Percentiles rank a stretch among this genome's conserved stretches.
phyloP scores from a whole-genome alignment of 345 rosid species.

The Eucalyptus brandiana region DNA sequence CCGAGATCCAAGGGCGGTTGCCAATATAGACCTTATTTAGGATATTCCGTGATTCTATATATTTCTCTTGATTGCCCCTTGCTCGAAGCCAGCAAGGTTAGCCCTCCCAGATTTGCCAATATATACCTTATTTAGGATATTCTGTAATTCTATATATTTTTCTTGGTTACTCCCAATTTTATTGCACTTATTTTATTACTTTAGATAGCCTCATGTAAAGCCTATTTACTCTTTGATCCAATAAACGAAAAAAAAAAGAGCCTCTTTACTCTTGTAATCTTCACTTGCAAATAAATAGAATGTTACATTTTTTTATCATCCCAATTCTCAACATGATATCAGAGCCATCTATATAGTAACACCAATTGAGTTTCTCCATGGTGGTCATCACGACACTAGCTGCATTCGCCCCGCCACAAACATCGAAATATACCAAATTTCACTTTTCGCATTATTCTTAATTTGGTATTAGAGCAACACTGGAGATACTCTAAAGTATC shows the following conservation, averaged over 20 bases:
- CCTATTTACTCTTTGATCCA: background rate
- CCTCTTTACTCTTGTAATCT: background rate
- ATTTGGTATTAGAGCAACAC: background rate
- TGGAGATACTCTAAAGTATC: background rate
- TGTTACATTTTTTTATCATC: too few relatives aligned
- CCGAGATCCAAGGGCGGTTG: rapidly evolving
- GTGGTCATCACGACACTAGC: background rate
- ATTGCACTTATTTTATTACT: too few relatives aligned
- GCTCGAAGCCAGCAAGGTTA: too few relatives aligned
- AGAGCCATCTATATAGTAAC: background rate
- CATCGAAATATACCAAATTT: too few relatives aligned
- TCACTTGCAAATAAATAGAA: background rate
- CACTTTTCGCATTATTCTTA: background rate
- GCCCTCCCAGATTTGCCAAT: too few relatives aligned
- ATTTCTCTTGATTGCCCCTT: too few relatives aligned
- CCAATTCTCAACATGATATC: background rate
- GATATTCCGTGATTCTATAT: too few relatives aligned
- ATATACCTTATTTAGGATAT: too few relatives aligned
- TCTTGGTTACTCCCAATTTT: too few relatives aligned
- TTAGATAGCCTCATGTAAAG: background rate
- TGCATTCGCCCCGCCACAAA: rapidly evolving
- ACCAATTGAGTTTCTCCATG: background rate
- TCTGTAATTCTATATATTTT: too few relatives aligned
- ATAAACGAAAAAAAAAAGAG: background rate
- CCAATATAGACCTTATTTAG: too few relatives aligned